A percentile compares a stretch with the other conserved stretches of the same genome.
phyloP scores from a whole-genome alignment of 2,329 filamentous ascomycete species.

The Cladophialophora carrionii region DNA sequence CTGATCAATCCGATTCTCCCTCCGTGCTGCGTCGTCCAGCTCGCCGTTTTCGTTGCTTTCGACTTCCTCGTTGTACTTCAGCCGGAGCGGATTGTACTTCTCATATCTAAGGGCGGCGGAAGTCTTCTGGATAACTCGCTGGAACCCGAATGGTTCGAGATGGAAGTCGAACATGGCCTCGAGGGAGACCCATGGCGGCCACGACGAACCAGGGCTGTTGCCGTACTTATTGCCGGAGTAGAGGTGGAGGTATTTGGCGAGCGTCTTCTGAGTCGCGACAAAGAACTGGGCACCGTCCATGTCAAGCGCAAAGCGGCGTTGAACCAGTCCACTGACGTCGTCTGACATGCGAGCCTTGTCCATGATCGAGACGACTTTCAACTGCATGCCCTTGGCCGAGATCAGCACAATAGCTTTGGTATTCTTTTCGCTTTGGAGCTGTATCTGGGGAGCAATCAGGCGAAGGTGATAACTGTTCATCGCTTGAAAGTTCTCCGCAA shows the following conservation, averaged over 20 bases:
- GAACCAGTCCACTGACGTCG: conserved; percentile 90
- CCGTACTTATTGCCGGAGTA: conserved; percentile 95
- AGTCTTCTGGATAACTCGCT: conserved; percentile 93
- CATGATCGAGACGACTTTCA: conserved; percentile 97
- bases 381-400: conserved; percentile 95
- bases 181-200: conserved; percentile 98
- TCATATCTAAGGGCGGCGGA: conserved; percentile 93
- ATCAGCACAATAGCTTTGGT: conserved; percentile 95
- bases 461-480: conserved; percentile 94
- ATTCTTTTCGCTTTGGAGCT: conserved; percentile 98
- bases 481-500: conserved; percentile 83
- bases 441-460: conserved; percentile 95
- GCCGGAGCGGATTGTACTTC: conserved; percentile 94
- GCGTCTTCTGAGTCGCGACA: conserved; percentile 90
- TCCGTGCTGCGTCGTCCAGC: conserved; percentile 52
- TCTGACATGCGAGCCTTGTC: conserved; percentile 92
- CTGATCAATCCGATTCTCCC: conserved; percentile 86
- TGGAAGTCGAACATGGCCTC: conserved; percentile 98
- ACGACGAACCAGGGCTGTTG: conserved; percentile 77
- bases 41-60: conserved; percentile 51
- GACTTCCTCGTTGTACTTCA: conserved; percentile 97
- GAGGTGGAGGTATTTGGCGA: conserved; percentile 83
- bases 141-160: conserved; percentile 94
- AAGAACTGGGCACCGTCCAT: conserved; percentile 99
- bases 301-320: conserved; percentile 87